These are phyloP conservation scores for Irpex lacteus DNA, from an alignment of 1,284 basidiomycete genomes.

Conservation along the genomic window DNA sequence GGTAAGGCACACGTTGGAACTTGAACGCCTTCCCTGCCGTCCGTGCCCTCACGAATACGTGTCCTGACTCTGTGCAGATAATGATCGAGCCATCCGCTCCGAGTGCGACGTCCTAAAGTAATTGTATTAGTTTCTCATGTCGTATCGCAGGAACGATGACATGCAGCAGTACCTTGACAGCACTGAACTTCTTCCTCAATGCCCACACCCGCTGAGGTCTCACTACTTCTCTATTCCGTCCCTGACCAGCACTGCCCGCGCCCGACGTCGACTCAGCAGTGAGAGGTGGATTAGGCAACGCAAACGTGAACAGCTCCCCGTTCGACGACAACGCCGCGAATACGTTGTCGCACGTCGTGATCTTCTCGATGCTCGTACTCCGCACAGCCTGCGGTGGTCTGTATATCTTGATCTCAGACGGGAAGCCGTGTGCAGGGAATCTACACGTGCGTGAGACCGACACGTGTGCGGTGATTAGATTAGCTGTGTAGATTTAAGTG, in stretches of 20 bases:
- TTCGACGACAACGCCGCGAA: slow-evolving; percentile 86
- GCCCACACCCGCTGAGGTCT: slow-evolving; percentile 94
- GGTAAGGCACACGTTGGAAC: slow-evolving; percentile 78
- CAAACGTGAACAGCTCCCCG: slow-evolving; percentile 92
- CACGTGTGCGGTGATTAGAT: slow-evolving; percentile 5
- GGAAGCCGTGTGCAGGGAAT: slow-evolving; percentile 70
- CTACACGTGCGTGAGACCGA: slow-evolving; percentile 30
- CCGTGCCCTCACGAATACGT: slow-evolving; percentile 85
- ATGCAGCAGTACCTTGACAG: slow-evolving; percentile 55
- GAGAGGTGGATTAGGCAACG: slow-evolving; percentile 35
- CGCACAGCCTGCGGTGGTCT: slow-evolving; percentile 73
- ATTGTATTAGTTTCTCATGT: too few species aligned
- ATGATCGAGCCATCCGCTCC: slow-evolving; percentile 88
- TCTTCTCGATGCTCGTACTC: slow-evolving; percentile 75
- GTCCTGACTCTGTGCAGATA: slow-evolving; percentile 92
- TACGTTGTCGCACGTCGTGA: slow-evolving; percentile 72
- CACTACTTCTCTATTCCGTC: slow-evolving; percentile 39
- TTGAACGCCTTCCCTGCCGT: slow-evolving; percentile 66
- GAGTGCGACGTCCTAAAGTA: slow-evolving; percentile 76
- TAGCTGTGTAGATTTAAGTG: slow-evolving; percentile 9
- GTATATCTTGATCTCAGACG: slow-evolving; percentile 74
- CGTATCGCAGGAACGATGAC: too few species aligned
- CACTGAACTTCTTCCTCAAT: slow-evolving; percentile 81
- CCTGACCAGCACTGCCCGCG: slow-evolving; percentile 19
- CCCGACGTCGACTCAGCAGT: slow-evolving; percentile 26